Base-by-base conservation (phyloP, 352 stramenopile species). In the Phytopythium litorale region DNA sequence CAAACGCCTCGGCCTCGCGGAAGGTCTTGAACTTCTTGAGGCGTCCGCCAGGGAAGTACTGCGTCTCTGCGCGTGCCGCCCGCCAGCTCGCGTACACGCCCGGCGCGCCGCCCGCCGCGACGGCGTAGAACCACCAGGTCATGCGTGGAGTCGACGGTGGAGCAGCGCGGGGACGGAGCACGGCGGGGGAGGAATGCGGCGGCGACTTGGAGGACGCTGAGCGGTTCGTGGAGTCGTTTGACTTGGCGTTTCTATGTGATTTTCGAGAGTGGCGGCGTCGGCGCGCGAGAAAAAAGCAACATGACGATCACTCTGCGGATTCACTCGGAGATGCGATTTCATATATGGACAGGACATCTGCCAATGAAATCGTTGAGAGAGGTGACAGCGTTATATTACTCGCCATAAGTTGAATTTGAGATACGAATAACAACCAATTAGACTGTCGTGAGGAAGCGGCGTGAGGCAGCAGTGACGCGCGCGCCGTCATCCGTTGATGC, bases 71-170 rank as follows among this genome's bases (percentile, higher is more conserved):
- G 7, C 73, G 55, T 0, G 75, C 66, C 9, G 73, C 48, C 19
- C 72, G 64, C 77, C 77, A 87, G 2, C 72, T 70, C 12, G 42
- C 61, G 66, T 71, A 87, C 38, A 87, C 58, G 53, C 77, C 77
- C 11, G 63, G 65, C 23, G 32, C 54, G 40, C 77, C 65, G 5
- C 77, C 77, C 4, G 61, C 58, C 0, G 77, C 74, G 32, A 84
- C 77, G 0, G 75, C 77, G 70, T 84, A 87, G 50, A 64, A 84
- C 50, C 50, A 56, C 50, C 50, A 56, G 50, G 50, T 56, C 50
- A 56, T 56, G 49, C 50, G 32, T 32, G 1, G 7, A 32, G 3
- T 32, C 7, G 3, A 32, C 28, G 9, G 50, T 7, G 11, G 7
- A 3, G 13, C 16, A 0, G 5, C 13, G 30, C 15, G n/a, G 32